A percentile compares a stretch with the other conserved stretches of the same genome.
Conservation (phyloP, 257 asterid genomes). For the Rhazya stricta region DNA sequence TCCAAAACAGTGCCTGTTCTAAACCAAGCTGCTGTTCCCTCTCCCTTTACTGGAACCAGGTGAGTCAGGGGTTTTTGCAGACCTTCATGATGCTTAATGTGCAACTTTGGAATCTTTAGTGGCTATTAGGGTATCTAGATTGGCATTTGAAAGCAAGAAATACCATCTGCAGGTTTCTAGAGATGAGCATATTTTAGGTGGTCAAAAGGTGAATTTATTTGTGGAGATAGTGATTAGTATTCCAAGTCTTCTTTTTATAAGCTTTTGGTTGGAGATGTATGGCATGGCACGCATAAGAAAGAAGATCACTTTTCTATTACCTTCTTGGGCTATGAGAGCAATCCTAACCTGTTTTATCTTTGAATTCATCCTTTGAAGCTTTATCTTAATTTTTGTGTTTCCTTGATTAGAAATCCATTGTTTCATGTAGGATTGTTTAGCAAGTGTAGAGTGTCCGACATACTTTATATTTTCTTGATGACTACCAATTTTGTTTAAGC, state of each 20-base stretch:
- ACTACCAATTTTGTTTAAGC: neutral
- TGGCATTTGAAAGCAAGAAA: neutral
- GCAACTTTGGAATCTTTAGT: neutral
- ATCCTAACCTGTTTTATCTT: neutral
- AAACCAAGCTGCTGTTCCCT: neutral
- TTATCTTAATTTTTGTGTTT: neutral
- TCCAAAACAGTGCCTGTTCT: neutral
- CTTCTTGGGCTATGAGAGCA: no score
- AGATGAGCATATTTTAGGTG: neutral
- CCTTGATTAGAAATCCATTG: neutral
- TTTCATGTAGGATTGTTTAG: neutral
- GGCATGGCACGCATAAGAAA: neutral
- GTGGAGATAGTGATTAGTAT: neutral
- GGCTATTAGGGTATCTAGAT: neutral
- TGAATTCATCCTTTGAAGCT: neutral
- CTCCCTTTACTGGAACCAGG: neutral
- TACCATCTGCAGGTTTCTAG: no score
- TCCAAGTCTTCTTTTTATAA: neutral
- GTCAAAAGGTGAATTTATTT: neutral
- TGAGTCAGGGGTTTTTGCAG: neutral
- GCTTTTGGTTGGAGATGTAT: neutral
- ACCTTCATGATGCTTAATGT: neutral
- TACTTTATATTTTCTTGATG: neutral
- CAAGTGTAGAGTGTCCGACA: neutral
- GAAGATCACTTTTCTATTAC: no score